Percentiles rank a stretch among this genome's conserved stretches.
These are phyloP conservation scores for Hirsutella rhossiliensis DNA, from an alignment of 2,329 filamentous ascomycete genomes.

Conservation along the genomic window DNA sequence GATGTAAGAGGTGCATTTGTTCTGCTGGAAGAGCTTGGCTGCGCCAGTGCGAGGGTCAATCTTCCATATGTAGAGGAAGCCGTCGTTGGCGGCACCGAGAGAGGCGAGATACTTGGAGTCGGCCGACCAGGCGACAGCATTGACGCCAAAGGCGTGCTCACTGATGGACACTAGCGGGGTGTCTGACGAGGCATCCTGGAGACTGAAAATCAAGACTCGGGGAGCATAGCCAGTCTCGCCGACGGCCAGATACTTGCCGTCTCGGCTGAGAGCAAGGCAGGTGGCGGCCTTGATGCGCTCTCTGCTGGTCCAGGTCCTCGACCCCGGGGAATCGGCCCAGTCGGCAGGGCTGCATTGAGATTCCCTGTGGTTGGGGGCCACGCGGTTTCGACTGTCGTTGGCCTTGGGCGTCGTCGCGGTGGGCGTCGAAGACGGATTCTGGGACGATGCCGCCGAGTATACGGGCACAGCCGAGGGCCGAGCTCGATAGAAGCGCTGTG, in stretches of 20 bases:
- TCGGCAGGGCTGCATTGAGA: constrained; percentile 33
- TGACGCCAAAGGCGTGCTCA: constrained; percentile 85
- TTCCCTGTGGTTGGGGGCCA: constrained; percentile 34
- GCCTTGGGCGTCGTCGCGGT: constrained; percentile 43
- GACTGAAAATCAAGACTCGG: constrained; percentile 78
- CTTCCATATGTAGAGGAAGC: constrained; percentile 84
- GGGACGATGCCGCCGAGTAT: constrained; percentile 42
- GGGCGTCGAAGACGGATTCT: constrained; percentile 36
- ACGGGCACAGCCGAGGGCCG: constrained; percentile 63
- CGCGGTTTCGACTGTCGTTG: constrained; percentile 50
- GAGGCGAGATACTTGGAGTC: constrained; percentile 82
- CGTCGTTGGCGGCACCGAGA: constrained; percentile 80
- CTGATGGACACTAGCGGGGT: constrained; percentile 72
- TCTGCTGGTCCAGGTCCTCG: constrained; percentile 73
- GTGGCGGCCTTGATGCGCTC: constrained; percentile 93
- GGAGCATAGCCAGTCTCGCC: constrained; percentile 94
- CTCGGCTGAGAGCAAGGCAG: constrained; percentile 76
- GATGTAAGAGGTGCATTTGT: constrained; percentile 83
- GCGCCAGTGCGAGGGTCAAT: constrained; percentile 73
- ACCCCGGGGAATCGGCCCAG: constrained; percentile 50
- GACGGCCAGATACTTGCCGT: constrained; percentile 78
- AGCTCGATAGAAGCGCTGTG: constrained; percentile 84
- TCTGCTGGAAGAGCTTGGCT: constrained; percentile 68
- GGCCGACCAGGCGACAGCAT: constrained; percentile 77
- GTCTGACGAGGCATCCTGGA: constrained; percentile 70